Base-by-base conservation (phyloP, 305 asterid species). In the Fraxinus ornus region DNA sequence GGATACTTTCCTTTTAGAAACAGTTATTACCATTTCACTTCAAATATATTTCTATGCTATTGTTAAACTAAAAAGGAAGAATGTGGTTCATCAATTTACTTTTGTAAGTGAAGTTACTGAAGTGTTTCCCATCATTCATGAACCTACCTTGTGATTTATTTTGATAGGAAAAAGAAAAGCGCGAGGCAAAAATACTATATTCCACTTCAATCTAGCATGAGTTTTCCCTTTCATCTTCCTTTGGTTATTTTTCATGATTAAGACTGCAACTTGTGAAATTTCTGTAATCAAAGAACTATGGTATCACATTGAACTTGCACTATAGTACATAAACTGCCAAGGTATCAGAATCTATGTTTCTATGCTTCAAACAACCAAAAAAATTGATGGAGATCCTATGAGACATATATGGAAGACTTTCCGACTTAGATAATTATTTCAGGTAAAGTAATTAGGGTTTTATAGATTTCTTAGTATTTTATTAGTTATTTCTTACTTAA, bases 271-370 rank as follows among this genome's bases (percentile, higher is more conserved):
- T 62, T 62, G 71, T 3, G 28, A 19, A 62, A 62, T 62, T 62
- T 22, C 71, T 7, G 71, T 22, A 62, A 62, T 62, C 4, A 70
- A 55, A 55, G 55, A 55, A 49, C 6, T 64, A 10, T 10, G 24
- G 72, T 70, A 64, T 57, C 71, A 82, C 66, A 83, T 9, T 35
- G 33, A 47, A 78, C 66, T 35, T 28, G 75, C 76, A 72, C 35
- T 47, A 55, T 26, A 72, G 52, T 2, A 49, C 0, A 7, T 71
- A 32, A 32, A 47, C 49, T 26, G 26, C 81, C 75, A 73, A 21
- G 5, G 71, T 19, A 8, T 22, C 12, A 22, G 71, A 62, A 62
- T 62, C 30, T 62, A 62, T 0, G 13, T 62, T 62, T 62, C 32
- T 62, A 19, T 62, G 30, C 71, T 21, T 7, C 32, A 62, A 62